Percentiles rank a stretch among this genome's conserved stretches.
Conservation (phyloP, 2,329 filamentous ascomycete genomes). For the Elsinoe batatas region DNA sequence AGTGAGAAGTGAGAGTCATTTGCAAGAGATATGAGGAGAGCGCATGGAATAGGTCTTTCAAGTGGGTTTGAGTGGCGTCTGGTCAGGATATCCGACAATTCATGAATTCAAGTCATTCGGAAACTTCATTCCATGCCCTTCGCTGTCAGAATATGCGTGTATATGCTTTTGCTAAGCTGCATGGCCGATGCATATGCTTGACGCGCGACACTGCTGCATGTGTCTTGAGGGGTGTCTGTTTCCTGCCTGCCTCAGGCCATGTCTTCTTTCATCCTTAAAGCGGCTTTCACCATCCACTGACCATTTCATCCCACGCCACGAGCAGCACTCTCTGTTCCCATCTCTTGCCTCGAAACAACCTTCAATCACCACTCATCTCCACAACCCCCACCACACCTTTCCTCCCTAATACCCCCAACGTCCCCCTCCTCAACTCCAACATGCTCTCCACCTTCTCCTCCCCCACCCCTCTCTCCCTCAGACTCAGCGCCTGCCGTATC, state of each 20-base stretch:
- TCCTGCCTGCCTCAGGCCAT: no score
- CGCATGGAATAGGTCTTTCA: no score
- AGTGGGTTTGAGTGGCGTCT: no score
- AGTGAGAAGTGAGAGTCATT: not conserved
- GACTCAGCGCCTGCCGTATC: conserved; percentile 28
- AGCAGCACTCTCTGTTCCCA: not conserved
- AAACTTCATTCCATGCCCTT: no score
- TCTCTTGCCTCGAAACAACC: not conserved
- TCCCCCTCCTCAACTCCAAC: conserved; percentile 27
- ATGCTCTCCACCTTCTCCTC: conserved; percentile 25
- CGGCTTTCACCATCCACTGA: not conserved
- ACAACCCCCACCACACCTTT: conserved; percentile 24
- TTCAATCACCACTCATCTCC: conserved; percentile 12
- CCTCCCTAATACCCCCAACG: conserved; percentile 25
- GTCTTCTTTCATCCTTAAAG: no score
- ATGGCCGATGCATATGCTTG: no score
- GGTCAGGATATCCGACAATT: no score
- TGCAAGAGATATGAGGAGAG: no score
- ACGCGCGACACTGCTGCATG: no score
- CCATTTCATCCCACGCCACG: not conserved
- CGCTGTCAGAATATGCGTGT: no score
- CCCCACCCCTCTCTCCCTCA: conserved; percentile 25
- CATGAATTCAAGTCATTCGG: not conserved
- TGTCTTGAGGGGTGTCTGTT: no score
- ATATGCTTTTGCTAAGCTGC: no score